Conservation (phyloP, 2,329 filamentous ascomycete genomes). For the Epichloe elymi region DNA sequence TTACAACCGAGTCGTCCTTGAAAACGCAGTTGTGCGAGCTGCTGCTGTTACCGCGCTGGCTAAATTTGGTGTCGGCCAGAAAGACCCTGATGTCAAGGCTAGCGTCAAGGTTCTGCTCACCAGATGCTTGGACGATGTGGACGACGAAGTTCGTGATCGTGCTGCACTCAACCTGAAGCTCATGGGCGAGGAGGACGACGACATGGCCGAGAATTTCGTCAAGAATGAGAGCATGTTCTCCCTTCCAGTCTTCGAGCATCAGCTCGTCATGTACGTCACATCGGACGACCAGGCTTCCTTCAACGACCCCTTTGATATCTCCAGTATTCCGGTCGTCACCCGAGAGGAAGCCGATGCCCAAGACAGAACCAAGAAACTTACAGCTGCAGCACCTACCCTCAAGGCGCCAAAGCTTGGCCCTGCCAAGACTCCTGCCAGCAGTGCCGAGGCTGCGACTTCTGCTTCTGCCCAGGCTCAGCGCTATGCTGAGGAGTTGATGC, state of each 20-base stretch:
- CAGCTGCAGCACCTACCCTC: constrained; percentile 78
- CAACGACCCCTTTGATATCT: constrained; percentile 75
- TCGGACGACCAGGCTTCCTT: constrained; percentile 82
- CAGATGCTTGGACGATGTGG: constrained; percentile 87
- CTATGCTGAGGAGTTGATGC: constrained; percentile 75
- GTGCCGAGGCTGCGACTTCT: constrained; percentile 62
- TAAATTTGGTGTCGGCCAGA: constrained; percentile 94
- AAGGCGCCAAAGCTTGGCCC: constrained; percentile 80
- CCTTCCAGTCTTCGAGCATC: constrained; percentile 87
- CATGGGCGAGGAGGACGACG: constrained; percentile 86
- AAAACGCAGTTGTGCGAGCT: constrained; percentile 91
- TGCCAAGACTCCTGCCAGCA: constrained; percentile 53
- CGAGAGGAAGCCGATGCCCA: constrained; percentile 93
- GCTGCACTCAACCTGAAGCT: constrained; percentile 84
- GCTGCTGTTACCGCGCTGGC: constrained; percentile 90
- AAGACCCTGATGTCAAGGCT: constrained; percentile 91
- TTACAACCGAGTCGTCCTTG: constrained; percentile 93
- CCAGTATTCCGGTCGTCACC: constrained; percentile 81
- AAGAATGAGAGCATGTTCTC: constrained; percentile 97
- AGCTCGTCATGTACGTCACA: constrained; percentile 94
- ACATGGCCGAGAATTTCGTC: constrained; percentile 75
- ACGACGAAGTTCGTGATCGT: constrained; percentile 94
- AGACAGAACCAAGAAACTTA: constrained; percentile 94
- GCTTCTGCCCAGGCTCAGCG: constrained; percentile 74
- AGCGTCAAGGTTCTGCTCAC: constrained; percentile 88